These are phyloP conservation scores for Cydonia oblonga DNA, from an alignment of 331 rosid species.

Conservation along the genomic window DNA sequence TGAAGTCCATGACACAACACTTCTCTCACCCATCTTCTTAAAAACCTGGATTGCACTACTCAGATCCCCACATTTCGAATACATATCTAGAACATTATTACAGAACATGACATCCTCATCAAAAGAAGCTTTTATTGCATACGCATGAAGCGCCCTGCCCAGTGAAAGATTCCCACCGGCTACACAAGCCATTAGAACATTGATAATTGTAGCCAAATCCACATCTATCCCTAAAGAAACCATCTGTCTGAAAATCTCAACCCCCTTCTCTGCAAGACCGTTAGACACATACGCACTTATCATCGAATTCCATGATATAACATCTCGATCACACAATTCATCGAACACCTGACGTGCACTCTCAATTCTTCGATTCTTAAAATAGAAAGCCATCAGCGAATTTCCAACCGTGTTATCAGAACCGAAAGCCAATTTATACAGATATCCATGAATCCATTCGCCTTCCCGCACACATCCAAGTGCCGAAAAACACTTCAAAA, in stretches of 20 bases:
- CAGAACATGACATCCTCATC: slow-evolving; percentile 32
- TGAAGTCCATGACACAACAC: slow-evolving; percentile 77
- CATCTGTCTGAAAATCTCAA: slow-evolving; percentile 41
- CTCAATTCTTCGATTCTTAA: slow-evolving; percentile 39
- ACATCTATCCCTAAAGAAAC: slow-evolving; percentile 20
- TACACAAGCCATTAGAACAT: slow-evolving; percentile 55
- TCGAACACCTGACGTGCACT: slow-evolving; percentile 57
- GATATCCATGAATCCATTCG: slow-evolving; percentile 39
- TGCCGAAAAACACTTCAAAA: slow-evolving; percentile 52
- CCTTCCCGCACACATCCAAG: slow-evolving; percentile 35
- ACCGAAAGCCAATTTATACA: slow-evolving; percentile 42
- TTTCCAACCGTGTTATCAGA: slow-evolving; percentile 35
- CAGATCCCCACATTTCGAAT: slow-evolving; percentile 56
- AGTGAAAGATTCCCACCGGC: slow-evolving; percentile 29
- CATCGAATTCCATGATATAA: slow-evolving; percentile 74
- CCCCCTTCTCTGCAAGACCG: slow-evolving; percentile 32
- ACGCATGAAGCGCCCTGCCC: slow-evolving; percentile 49
- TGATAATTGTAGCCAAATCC: slow-evolving; percentile 70
- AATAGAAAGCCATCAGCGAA: slow-evolving; percentile 46
- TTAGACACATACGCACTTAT: slow-evolving; percentile 54
- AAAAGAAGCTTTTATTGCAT: slow-evolving; percentile 35
- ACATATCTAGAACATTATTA: slow-evolving; percentile 60
- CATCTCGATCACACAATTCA: slow-evolving; percentile 57
- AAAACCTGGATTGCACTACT: slow-evolving; percentile 36
- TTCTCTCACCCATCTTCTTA: slow-evolving; percentile 36